Evolutionary conservation across 352 stramenopile species (phyloP).

Genomic region (Phytophthora brassicae): DNA sequence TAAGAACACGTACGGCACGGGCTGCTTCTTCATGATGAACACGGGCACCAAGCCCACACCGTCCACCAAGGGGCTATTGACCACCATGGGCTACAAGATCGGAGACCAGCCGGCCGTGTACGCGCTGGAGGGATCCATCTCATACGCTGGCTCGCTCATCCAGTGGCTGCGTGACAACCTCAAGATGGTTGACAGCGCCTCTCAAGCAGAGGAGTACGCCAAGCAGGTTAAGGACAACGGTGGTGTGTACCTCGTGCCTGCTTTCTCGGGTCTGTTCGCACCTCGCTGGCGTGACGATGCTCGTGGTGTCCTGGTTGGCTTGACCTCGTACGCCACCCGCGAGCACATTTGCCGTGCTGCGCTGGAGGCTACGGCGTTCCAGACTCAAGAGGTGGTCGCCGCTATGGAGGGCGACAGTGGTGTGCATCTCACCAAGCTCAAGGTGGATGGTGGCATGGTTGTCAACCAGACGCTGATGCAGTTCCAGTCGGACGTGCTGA

Average conservation of each 20-base stretch:
- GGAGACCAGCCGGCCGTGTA: conserved; percentile 90
- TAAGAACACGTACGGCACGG: conserved; percentile 99
- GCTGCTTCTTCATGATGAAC: conserved; percentile 99
- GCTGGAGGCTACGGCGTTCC: conserved; percentile 96
- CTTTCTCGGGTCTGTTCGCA: conserved; percentile 97
- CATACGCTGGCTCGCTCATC: conserved; percentile 95
- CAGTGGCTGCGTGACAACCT: conserved; percentile 99
- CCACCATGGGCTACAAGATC: conserved; percentile 90
- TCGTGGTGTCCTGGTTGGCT: conserved; percentile 95
- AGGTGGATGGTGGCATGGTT: conserved; percentile 98
- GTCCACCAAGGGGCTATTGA: conserved; percentile 94
- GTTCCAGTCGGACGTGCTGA: conserved; percentile 97
- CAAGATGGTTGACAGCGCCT: conserved; percentile 89
- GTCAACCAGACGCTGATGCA: conserved; percentile 98
- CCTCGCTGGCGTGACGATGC: conserved; percentile 97
- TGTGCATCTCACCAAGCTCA: conserved; percentile 89
- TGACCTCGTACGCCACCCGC: conserved; percentile 95
- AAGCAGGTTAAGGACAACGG: conserved; percentile 91
- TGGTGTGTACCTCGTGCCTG: conserved; percentile 98
- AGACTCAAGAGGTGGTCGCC: conserved; percentile 93
- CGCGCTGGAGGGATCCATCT: conserved; percentile 96
- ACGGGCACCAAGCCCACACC: conserved; percentile 90
- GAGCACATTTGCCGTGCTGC: conserved; percentile 96
- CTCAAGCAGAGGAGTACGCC: conserved; percentile 90
- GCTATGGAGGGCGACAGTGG: conserved; percentile 94